These are phyloP conservation scores for Rhododendron ovatum DNA, from an alignment of 148 eudicot genomes.

Conservation along the genomic window DNA sequence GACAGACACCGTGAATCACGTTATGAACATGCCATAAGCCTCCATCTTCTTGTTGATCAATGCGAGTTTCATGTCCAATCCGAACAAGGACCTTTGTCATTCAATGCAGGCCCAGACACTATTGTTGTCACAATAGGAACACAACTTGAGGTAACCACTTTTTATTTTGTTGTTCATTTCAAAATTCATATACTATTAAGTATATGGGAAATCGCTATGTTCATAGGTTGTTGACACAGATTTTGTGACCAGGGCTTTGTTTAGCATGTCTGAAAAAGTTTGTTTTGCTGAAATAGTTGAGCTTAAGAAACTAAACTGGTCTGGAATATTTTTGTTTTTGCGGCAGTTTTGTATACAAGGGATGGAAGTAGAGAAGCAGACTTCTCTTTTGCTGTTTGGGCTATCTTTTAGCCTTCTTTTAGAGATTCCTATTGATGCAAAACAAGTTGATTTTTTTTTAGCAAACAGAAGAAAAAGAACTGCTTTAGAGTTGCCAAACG, in stretches of 20 bases:
- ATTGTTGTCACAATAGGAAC: constrained; percentile 65
- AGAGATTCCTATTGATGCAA: background rate
- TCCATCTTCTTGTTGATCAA: constrained; percentile 50
- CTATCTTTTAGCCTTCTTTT: no score
- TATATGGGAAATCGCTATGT: background rate
- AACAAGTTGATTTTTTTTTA: background rate
- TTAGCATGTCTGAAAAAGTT: background rate
- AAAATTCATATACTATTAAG: background rate
- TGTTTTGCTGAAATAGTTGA: background rate
- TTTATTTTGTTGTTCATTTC: background rate
- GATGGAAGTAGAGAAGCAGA: no score
- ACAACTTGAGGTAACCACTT: constrained; percentile 47
- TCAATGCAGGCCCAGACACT: constrained; percentile 43
- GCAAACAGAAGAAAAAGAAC: no score
- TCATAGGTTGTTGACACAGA: no score
- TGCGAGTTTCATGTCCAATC: constrained; percentile 54
- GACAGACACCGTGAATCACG: constrained; percentile 33
- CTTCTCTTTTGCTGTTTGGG: background rate
- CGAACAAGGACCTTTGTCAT: constrained; percentile 42
- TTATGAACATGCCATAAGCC: constrained; percentile 44
- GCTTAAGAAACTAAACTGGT: background rate
- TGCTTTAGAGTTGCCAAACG: background rate
- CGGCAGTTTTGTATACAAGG: background rate
- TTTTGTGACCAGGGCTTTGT: background rate
- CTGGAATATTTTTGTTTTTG: background rate